These are phyloP conservation scores for Penicillium occitanis DNA, from an alignment of 2,329 filamentous ascomycete species.

Conservation along the genomic window DNA sequence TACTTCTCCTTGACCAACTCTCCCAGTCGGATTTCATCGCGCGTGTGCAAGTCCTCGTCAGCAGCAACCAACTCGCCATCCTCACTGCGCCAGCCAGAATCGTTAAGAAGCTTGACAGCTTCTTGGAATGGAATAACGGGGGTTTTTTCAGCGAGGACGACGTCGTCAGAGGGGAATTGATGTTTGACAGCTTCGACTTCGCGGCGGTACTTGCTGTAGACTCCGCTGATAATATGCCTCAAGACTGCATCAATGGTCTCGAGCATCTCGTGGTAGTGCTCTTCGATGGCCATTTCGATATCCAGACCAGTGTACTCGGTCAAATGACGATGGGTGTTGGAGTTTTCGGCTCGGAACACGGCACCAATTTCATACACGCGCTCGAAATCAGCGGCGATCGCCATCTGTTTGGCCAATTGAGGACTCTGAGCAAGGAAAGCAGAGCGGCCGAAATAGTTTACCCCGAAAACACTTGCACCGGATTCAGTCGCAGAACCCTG, in stretches of 20 bases:
- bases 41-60: slow-evolving; percentile 78
- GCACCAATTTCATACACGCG: slow-evolving; percentile 86
- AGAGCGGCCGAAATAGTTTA: slow-evolving; percentile 84
- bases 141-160: slow-evolving; percentile 84
- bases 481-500: slow-evolving; percentile 89
- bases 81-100: slow-evolving; percentile 73
- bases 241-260: slow-evolving; percentile 74
- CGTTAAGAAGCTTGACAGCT: slow-evolving; percentile 76
- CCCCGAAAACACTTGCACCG: slow-evolving; percentile 84
- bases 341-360: slow-evolving; percentile 92
- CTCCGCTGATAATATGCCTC: slow-evolving; percentile 72
- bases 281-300: slow-evolving; percentile 86
- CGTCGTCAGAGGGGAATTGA: slow-evolving; percentile 81
- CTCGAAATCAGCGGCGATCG: slow-evolving; percentile 83
- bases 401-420: slow-evolving; percentile 90
- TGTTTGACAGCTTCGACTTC: slow-evolving; percentile 79
- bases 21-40: slow-evolving; percentile 83
- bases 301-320: slow-evolving; percentile 94
- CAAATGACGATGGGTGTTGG: slow-evolving; percentile 90
- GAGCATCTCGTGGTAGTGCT: slow-evolving; percentile 86
- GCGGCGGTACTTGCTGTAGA: slow-evolving; percentile 66
- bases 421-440: slow-evolving; percentile 91
- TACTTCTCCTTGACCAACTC: slow-evolving; percentile 83
- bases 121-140: slow-evolving; percentile 78
- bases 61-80: slow-evolving; percentile 69